Conservation (phyloP, 73 alveolate genomes). For the Loxodes magnus region DNA sequence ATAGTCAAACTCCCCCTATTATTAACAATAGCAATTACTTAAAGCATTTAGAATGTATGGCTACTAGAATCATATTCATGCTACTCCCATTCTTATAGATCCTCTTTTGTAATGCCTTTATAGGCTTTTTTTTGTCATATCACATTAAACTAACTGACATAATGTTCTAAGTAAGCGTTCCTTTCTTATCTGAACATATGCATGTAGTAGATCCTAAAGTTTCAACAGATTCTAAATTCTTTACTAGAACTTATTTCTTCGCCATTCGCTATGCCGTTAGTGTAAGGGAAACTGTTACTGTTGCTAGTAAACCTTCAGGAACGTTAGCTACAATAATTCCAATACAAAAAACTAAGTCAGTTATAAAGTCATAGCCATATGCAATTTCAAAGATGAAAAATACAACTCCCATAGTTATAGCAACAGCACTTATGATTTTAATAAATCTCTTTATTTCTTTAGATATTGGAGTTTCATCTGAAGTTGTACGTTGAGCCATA, state of each 20-base stretch:
- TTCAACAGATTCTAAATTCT: constrained; percentile 70
- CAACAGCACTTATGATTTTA: constrained; percentile 30
- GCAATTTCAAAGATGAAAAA: constrained; percentile 42
- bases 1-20: constrained; percentile 17
- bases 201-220: constrained; percentile 71
- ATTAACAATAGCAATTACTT: constrained; percentile 7
- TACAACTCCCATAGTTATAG: constrained; percentile 38
- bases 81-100: constrained; percentile 18
- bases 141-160: constrained; percentile 54
- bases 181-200: constrained; percentile 80
- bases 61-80: constrained; percentile 10
- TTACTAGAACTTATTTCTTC: constrained; percentile 43
- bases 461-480: constrained; percentile 44
- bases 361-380: constrained; percentile 32
- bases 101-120: constrained; percentile 61
- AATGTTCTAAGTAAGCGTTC: constrained; percentile 71
- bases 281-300: constrained; percentile 51
- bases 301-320: constrained; percentile 37
- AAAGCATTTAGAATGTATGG: constrained; percentile 12
- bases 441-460: constrained; percentile 48
- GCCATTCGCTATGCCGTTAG: constrained; percentile 46
- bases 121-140: constrained; percentile 37
- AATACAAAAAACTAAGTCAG: constrained; percentile 8
- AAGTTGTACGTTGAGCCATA: constrained; percentile 36
- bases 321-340: constrained; percentile 34